Percentiles rank a stretch among this genome's conserved stretches.
phyloP scores from a whole-genome alignment of 768 basidiomycete species.

The Tricholoma sp. region DNA sequence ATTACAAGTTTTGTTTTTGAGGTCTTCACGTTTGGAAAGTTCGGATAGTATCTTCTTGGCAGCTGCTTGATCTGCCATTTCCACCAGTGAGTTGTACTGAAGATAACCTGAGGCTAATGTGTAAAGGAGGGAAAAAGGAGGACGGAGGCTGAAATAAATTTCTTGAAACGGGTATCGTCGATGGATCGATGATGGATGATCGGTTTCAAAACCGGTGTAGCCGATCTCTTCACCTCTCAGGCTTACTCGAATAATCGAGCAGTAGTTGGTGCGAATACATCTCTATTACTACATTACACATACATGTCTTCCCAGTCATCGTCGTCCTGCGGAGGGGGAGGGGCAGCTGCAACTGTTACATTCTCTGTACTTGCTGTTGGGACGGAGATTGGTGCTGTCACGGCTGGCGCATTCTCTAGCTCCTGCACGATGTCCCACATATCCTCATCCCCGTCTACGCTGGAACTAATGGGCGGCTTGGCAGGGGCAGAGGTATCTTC shows the following conservation, averaged over 20 bases:
- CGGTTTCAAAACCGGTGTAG: too few relatives aligned
- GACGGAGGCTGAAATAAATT: background rate
- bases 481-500: background rate
- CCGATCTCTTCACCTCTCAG: too few relatives aligned
- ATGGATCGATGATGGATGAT: too few relatives aligned
- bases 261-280: too few relatives aligned
- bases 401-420: conserved; percentile 33
- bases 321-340: conserved; percentile 28
- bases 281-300: conserved; percentile 19
- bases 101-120: background rate
- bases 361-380: conserved; percentile 1
- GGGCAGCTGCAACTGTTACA: conserved; percentile 6
- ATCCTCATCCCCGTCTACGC: conserved; percentile 53
- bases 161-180: too few relatives aligned
- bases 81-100: conserved; percentile 3
- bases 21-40: conserved; percentile 65
- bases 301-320: conserved; percentile 70
- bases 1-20: conserved; percentile 72
- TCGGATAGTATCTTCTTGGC: conserved; percentile 71
- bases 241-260: too few relatives aligned
- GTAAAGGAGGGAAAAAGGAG: background rate
- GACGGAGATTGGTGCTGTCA: conserved; percentile 7
- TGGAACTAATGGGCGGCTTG: background rate
- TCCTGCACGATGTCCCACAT: conserved; percentile 70
- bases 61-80: conserved; percentile 53